phyloP scores from a whole-genome alignment of 805 yeast genomes.

The Teunomyces panamensis region DNA sequence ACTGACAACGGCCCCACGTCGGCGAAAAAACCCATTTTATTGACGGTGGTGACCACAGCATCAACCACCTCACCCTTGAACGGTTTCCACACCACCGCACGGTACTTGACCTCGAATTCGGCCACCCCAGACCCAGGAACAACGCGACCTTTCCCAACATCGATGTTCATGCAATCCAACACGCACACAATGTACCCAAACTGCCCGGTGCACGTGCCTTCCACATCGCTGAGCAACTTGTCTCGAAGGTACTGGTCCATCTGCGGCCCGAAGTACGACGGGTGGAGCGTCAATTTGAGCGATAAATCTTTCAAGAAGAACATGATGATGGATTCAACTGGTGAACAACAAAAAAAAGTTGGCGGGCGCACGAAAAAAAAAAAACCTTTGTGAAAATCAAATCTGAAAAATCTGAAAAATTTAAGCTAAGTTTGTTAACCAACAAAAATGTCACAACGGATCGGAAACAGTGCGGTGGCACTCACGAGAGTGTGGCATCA shows the following conservation, averaged over 20 bases:
- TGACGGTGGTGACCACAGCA: slow-evolving; percentile 91
- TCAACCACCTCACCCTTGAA: slow-evolving; percentile 99
- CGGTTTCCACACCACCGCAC: slow-evolving; percentile 98
- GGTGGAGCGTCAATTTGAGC: slow-evolving; percentile 88
- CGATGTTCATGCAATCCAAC: slow-evolving; percentile 88
- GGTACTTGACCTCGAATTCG: slow-evolving; percentile 90
- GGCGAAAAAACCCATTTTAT: slow-evolving; percentile 93
- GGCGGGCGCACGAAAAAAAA: neutral
- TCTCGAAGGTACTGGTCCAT: slow-evolving; percentile 92
- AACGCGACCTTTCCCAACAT: slow-evolving; percentile 91
- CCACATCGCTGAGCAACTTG: slow-evolving; percentile 90
- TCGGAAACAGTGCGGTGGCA: slow-evolving; percentile 62
- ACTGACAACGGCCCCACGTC: slow-evolving; percentile 97
- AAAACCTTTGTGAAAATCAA: too few species aligned
- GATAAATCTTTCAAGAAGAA: slow-evolving; percentile 77
- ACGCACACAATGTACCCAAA: slow-evolving; percentile 97
- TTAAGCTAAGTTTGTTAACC: neutral
- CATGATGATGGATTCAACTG: slow-evolving; percentile 18
- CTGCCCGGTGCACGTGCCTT: slow-evolving; percentile 98
- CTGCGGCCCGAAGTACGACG: slow-evolving; percentile 96
- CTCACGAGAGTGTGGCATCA: slow-evolving; percentile 94
- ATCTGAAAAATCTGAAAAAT: neutral
- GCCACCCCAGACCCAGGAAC: slow-evolving; percentile 92
- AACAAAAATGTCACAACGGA: slow-evolving; percentile 42
- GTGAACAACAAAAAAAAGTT: too few species aligned